Conservation (phyloP, 2,329 filamentous ascomycete species). For the Ciborinia camelliae region DNA sequence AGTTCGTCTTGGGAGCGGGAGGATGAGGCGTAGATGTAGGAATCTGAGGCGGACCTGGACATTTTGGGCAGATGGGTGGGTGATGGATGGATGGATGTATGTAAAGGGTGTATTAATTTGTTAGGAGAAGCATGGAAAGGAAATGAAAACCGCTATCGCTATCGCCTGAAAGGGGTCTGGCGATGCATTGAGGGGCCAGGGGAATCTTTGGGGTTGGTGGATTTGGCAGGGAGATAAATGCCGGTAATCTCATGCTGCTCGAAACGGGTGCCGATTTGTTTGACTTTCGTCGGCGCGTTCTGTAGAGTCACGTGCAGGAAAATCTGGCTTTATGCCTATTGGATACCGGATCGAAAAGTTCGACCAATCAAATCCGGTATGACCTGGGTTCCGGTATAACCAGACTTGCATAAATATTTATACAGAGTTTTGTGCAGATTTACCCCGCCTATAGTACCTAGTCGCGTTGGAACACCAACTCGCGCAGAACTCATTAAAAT, state of each 20-base stretch:
- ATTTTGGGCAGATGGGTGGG: constrained; percentile 11
- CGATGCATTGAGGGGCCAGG: constrained; percentile 15
- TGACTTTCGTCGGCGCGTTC: neutral
- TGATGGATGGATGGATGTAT: neutral
- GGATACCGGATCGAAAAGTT: too few species aligned
- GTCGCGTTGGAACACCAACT: too few species aligned
- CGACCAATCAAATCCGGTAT: too few species aligned
- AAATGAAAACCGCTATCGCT: constrained; percentile 10
- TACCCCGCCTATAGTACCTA: too few species aligned
- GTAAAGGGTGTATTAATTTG: neutral
- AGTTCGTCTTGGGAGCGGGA: constrained; percentile 48
- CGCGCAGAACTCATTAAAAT: too few species aligned
- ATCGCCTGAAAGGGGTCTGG: constrained; percentile 8
- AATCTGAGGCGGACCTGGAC: constrained; percentile 24
- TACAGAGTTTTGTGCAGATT: too few species aligned
- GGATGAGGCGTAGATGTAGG: constrained; percentile 39
- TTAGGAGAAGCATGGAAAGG: neutral
- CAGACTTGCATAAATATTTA: too few species aligned
- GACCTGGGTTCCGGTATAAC: too few species aligned
- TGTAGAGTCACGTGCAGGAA: neutral
- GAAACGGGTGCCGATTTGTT: neutral
- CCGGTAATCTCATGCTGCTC: neutral
- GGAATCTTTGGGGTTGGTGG: neutral
- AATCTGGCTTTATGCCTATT: neutral
- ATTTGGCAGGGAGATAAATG: neutral